phyloP scores from a whole-genome alignment of 352 stramenopile species.

The Halophytophthora batemanensis region DNA sequence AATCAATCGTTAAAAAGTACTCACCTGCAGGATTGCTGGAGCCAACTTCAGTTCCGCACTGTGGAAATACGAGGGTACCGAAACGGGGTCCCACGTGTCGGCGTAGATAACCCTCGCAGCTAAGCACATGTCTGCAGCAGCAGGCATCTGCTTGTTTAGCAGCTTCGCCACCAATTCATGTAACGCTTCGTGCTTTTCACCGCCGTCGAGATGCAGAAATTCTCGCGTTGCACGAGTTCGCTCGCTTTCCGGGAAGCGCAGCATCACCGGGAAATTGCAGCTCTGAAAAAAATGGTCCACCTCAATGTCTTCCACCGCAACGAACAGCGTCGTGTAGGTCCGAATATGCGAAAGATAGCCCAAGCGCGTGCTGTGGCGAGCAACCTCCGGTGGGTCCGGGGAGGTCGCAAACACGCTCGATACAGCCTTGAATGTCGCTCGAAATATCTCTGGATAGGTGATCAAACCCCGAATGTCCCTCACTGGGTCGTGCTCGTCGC shows the following conservation, averaged over 20 bases:
- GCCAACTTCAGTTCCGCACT: slow-evolving; percentile 56
- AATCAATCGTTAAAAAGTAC: not conserved
- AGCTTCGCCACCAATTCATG: slow-evolving; percentile 25
- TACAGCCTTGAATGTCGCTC: slow-evolving; percentile 26
- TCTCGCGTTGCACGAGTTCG: slow-evolving; percentile 17
- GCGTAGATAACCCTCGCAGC: slow-evolving; percentile 51
- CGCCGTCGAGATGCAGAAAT: slow-evolving; percentile 30
- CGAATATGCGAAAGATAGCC: slow-evolving; percentile 72
- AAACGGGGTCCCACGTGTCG: slow-evolving; percentile 39
- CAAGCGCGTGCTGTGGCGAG: slow-evolving; percentile 39
- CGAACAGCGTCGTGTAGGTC: slow-evolving; percentile 55
- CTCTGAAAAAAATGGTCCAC: slow-evolving; percentile 68
- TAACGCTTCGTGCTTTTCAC: slow-evolving; percentile 39
- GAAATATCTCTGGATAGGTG: slow-evolving; percentile 60
- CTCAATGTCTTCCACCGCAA: slow-evolving; percentile 46
- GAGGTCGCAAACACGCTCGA: slow-evolving; percentile 50
- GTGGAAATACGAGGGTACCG: slow-evolving; percentile 65
- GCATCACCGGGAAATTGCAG: slow-evolving; percentile 72
- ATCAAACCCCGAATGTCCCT: slow-evolving; percentile 31
- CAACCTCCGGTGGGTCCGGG: slow-evolving; percentile 45
- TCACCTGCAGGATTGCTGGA: slow-evolving; percentile 68
- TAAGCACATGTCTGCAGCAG: slow-evolving; percentile 26
- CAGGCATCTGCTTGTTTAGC: slow-evolving; percentile 41
- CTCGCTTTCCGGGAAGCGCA: slow-evolving; percentile 39
- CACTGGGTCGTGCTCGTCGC: slow-evolving; percentile 54